Conservation (phyloP, 2,329 filamentous ascomycete genomes). For the Xylaria sp. region DNA sequence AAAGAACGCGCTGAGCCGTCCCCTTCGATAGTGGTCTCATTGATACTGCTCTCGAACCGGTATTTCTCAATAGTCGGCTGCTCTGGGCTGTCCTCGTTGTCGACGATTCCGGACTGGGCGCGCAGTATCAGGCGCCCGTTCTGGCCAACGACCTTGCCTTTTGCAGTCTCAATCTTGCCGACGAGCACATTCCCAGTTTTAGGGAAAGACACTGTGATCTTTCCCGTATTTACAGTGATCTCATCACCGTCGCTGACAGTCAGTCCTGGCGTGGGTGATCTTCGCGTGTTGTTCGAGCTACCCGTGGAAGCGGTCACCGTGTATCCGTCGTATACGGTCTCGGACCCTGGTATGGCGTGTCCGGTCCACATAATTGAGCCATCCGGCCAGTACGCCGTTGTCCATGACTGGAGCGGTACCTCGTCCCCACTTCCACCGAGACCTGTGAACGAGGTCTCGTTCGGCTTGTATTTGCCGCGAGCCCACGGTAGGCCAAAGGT, state of each 20-base stretch:
- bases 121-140: slow-evolving; percentile 56
- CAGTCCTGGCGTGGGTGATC: slow-evolving; percentile 5
- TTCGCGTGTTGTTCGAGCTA: not conserved
- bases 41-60: slow-evolving; percentile 53
- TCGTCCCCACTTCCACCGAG: slow-evolving; percentile 28
- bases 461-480: slow-evolving; percentile 41
- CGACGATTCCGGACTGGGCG: slow-evolving; percentile 51
- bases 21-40: slow-evolving; percentile 52
- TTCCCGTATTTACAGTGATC: slow-evolving; percentile 49
- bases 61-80: slow-evolving; percentile 43
- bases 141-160: slow-evolving; percentile 46
- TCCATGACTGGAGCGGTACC: slow-evolving; percentile 55
- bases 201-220: slow-evolving; percentile 45
- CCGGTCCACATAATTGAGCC: slow-evolving; percentile 65
- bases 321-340: slow-evolving; percentile 46
- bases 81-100: slow-evolving; percentile 42
- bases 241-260: slow-evolving; percentile 29
- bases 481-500: slow-evolving; percentile 51
- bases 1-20: slow-evolving; percentile 47
- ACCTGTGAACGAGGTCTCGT: slow-evolving; percentile 42
- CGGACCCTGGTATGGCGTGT: slow-evolving; percentile 54
- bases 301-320: slow-evolving; percentile 39
- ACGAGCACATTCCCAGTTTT: slow-evolving; percentile 46
- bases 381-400: slow-evolving; percentile 62
- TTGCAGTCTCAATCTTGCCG: slow-evolving; percentile 42